Evolutionary conservation across 1,284 basidiomycete genomes (phyloP).

Genomic region (Malassezia psittaci): DNA sequence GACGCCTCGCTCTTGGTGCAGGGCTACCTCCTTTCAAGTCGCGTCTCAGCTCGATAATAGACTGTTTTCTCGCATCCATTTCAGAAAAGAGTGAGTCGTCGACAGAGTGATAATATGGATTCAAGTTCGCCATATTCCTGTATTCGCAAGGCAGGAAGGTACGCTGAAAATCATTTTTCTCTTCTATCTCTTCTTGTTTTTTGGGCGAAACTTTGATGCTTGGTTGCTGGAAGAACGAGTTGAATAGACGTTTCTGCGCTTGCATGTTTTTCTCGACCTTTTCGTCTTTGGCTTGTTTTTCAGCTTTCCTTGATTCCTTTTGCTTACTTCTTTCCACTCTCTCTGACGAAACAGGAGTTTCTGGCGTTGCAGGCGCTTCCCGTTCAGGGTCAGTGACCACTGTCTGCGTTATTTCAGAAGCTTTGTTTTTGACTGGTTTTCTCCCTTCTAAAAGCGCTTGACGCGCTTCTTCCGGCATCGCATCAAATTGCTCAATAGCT

Average conservation of each 20-base stretch:
- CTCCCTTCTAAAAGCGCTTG: constrained; percentile 23
- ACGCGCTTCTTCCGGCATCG: constrained; percentile 20
- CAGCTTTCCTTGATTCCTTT: constrained; percentile 1
- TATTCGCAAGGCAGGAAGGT: constrained; percentile 41
- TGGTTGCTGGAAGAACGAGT: constrained; percentile 35
- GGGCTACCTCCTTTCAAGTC: constrained; percentile 12
- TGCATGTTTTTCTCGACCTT: constrained; percentile 33
- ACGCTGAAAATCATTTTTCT: constrained; percentile 31
- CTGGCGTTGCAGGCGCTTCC: constrained; percentile 7
- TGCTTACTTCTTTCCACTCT: constrained; percentile 22
- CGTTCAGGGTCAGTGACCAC: background rate
- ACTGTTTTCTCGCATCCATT: background rate
- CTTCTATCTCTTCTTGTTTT: background rate
- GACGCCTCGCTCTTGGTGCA: background rate
- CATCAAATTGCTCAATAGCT: constrained; percentile 20
- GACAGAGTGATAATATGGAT: constrained; percentile 21
- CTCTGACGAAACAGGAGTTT: constrained; percentile 23
- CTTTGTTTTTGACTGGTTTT: constrained; percentile 1
- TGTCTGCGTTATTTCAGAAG: background rate
- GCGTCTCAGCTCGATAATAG: constrained; percentile 21
- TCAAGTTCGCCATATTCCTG: constrained; percentile 40
- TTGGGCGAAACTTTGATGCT: constrained; percentile 10
- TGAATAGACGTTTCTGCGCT: constrained; percentile 49
- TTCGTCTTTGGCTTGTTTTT: constrained; percentile 41
- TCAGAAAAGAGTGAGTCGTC: background rate